Conservation (phyloP, 1,284 basidiomycete species). For the Phellopilus nigrolimitatus region DNA sequence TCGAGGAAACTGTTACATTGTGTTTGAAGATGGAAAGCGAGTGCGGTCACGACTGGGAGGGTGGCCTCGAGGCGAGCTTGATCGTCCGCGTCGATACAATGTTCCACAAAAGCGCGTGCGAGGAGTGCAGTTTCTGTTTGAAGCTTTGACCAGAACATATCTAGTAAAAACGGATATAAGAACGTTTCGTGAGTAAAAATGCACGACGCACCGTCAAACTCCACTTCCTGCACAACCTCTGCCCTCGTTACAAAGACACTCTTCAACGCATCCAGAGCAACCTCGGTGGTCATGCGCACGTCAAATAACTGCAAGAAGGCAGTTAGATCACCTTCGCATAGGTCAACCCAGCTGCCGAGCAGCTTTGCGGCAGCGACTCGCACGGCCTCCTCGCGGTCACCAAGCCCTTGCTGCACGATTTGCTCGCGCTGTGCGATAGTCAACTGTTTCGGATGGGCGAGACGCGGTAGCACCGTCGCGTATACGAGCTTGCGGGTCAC, state of each 20-base stretch:
- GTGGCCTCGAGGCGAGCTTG: slow-evolving; percentile 68
- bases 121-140: slow-evolving; percentile 84
- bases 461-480: slow-evolving; percentile 52
- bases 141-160: slow-evolving; percentile 72
- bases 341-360: slow-evolving; percentile 73
- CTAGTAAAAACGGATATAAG: slow-evolving; percentile 33
- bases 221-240: slow-evolving; percentile 59
- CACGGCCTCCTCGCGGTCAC: slow-evolving; percentile 84
- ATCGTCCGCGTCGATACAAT: slow-evolving; percentile 64
- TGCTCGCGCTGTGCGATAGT: slow-evolving; percentile 75
- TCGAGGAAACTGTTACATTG: slow-evolving; percentile 69
- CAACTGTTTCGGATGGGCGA: slow-evolving; percentile 65
- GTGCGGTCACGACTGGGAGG: slow-evolving; percentile 85
- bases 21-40: slow-evolving; percentile 83
- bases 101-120: slow-evolving; percentile 80
- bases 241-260: slow-evolving; percentile 58
- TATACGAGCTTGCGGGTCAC: slow-evolving; percentile 82
- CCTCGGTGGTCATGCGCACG: slow-evolving; percentile 38
- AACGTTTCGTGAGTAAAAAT: not conserved
- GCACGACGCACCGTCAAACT: slow-evolving; percentile 61
- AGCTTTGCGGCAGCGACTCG: slow-evolving; percentile 75
- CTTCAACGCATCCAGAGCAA: slow-evolving; percentile 66
- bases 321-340: slow-evolving; percentile 31
- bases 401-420: slow-evolving; percentile 77
- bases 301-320: slow-evolving; percentile 66